Percentiles rank a stretch among this genome's conserved stretches.
Conservation (phyloP, 179 eudicot species). For the Pouteria campechiana region DNA sequence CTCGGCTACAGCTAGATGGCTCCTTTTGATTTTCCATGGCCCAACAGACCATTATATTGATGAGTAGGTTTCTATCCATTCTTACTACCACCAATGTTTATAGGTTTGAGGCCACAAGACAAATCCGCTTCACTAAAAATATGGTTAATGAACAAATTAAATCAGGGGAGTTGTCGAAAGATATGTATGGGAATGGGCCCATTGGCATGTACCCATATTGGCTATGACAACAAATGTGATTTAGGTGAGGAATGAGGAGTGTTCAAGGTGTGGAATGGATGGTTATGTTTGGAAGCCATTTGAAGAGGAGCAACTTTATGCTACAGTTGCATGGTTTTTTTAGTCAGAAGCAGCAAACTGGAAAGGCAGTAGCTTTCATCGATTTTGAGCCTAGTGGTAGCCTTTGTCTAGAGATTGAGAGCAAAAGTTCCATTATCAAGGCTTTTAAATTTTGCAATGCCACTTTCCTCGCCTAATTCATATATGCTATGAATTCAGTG, state of each 20-base stretch:
- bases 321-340: slow-evolving; percentile 74
- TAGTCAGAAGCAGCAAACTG: too few relatives aligned
- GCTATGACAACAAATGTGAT: slow-evolving; percentile 94
- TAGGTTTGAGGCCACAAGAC: slow-evolving; percentile 81
- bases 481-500: too few relatives aligned
- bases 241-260: slow-evolving; percentile 73
- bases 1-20: too few relatives aligned
- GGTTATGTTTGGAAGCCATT: slow-evolving; percentile 88
- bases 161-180: slow-evolving; percentile 23
- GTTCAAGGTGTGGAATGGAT: slow-evolving; percentile 67
- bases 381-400: too few relatives aligned
- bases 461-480: too few relatives aligned
- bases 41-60: too few relatives aligned
- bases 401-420: too few relatives aligned
- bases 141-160: slow-evolving; percentile 25
- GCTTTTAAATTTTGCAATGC: too few relatives aligned
- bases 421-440: too few relatives aligned
- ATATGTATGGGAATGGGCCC: slow-evolving; percentile 19
- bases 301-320: slow-evolving; percentile 73
- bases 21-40: too few relatives aligned
- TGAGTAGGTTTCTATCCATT: too few relatives aligned
- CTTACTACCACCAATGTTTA: not conserved
- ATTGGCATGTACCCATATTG: slow-evolving; percentile 66
- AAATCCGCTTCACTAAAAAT: slow-evolving; percentile 50
- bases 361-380: too few relatives aligned